Percentiles rank a stretch among this genome's conserved stretches.
These are phyloP conservation scores for Zygosaccharomyces sapae DNA, from an alignment of 1,139 yeast genomes.

Conservation along the genomic window DNA sequence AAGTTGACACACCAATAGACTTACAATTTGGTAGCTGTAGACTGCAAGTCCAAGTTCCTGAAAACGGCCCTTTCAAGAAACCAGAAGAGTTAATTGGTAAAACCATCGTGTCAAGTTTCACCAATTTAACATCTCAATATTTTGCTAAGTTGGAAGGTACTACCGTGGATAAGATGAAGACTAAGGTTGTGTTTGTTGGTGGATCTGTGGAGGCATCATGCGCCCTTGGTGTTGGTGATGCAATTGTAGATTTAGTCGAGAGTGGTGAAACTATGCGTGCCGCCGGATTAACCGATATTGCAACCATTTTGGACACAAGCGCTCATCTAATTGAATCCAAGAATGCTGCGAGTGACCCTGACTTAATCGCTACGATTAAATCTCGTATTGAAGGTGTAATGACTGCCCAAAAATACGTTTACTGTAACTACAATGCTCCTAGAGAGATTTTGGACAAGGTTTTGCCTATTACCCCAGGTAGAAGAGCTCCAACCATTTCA, in stretches of 20 bases:
- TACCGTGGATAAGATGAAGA: slow-evolving; percentile 48
- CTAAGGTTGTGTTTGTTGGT: slow-evolving; percentile 84
- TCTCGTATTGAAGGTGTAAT: slow-evolving; percentile 87
- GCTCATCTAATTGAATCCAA: slow-evolving; percentile 86
- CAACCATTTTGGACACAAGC: slow-evolving; percentile 79
- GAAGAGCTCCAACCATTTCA: slow-evolving; percentile 94
- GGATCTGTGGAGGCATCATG: slow-evolving; percentile 99
- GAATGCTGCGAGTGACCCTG: slow-evolving; percentile 55
- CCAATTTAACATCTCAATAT: slow-evolving; percentile 67
- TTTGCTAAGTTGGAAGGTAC: slow-evolving; percentile 69
- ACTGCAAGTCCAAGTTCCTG: slow-evolving; percentile 94
- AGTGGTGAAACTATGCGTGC: slow-evolving; percentile 99
- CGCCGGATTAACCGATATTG: slow-evolving; percentile 88
- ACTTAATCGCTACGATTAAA: slow-evolving; percentile 64
- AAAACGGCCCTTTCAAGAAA: slow-evolving; percentile 53
- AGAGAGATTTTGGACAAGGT: slow-evolving; percentile 57
- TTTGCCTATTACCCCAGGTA: slow-evolving; percentile 84
- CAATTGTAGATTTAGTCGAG: slow-evolving; percentile 95
- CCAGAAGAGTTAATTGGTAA: slow-evolving; percentile 83
- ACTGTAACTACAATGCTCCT: slow-evolving; percentile 92
- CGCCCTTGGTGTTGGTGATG: slow-evolving; percentile 97
- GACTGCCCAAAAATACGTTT: slow-evolving; percentile 88
- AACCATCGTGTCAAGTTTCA: slow-evolving; percentile 88
- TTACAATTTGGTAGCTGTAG: slow-evolving; percentile 84
- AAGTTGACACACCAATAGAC: slow-evolving; percentile 72